phyloP scores from a whole-genome alignment of 805 yeast genomes.

The Starmerella scarabaei region DNA sequence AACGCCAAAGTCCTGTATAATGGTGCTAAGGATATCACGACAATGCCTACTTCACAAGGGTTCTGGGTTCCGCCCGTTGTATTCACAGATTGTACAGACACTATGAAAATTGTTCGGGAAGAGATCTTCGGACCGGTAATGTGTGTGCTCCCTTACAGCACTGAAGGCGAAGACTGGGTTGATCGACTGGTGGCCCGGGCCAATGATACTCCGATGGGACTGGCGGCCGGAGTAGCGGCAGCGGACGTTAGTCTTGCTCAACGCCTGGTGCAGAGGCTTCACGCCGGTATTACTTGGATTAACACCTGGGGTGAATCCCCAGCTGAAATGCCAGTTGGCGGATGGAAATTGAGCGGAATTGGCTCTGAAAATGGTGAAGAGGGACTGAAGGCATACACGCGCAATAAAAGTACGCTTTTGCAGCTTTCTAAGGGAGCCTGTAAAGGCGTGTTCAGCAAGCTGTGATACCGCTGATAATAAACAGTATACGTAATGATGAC shows the following conservation, averaged over 20 bases:
- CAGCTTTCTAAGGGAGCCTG: slow-evolving; percentile 30
- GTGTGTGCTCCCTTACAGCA: slow-evolving; percentile 53
- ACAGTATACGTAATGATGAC: too few relatives aligned
- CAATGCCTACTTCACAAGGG: slow-evolving; percentile 34
- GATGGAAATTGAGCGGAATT: slow-evolving; percentile 61
- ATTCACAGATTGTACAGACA: slow-evolving; percentile 52
- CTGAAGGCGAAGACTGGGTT: slow-evolving; percentile 56
- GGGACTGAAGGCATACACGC: slow-evolving; percentile 56
- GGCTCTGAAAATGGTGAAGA: slow-evolving; percentile 68
- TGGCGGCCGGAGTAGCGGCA: slow-evolving; percentile 69
- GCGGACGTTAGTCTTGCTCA: slow-evolving; percentile 52
- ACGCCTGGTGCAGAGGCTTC: slow-evolving; percentile 41
- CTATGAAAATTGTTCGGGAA: slow-evolving; percentile 54
- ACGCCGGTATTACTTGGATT: slow-evolving; percentile 55
- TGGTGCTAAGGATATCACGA: slow-evolving; percentile 35
- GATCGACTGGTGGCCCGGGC: slow-evolving; percentile 62
- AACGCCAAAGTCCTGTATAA: slow-evolving; percentile 73
- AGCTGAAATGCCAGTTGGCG: slow-evolving; percentile 60
- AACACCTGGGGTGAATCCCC: slow-evolving; percentile 56
- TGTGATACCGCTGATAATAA: too few relatives aligned
- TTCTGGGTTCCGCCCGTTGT: slow-evolving; percentile 61
- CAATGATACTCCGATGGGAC: slow-evolving; percentile 58
- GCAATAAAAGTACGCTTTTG: slow-evolving; percentile 59
- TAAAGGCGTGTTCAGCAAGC: slow-evolving; percentile 3
- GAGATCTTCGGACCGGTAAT: slow-evolving; percentile 87